A percentile compares a stretch with the other conserved stretches of the same genome.
Conservation (phyloP, 805 yeast genomes). For the Lachancea meyersii region DNA sequence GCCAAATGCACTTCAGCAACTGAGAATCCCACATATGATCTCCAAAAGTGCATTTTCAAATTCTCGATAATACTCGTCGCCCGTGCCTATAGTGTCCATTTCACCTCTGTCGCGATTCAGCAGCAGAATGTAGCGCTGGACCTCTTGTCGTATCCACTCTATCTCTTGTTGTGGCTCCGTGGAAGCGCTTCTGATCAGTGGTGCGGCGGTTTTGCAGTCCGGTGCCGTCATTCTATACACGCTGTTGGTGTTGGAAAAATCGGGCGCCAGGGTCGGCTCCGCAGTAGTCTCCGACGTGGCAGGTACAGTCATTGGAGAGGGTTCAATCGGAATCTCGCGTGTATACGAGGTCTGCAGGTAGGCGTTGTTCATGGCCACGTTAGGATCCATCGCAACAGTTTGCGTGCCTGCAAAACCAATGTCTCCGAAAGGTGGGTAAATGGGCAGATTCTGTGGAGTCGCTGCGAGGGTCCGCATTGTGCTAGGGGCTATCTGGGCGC, state of each 20-base stretch:
- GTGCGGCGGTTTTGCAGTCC: background rate
- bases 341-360: background rate
- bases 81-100: slow-evolving; percentile 10
- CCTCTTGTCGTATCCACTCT: slow-evolving; percentile 8
- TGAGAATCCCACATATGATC: slow-evolving; percentile 12
- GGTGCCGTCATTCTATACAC: slow-evolving; percentile 1
- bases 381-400: background rate
- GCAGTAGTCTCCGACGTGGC: slow-evolving; percentile 13
- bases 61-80: slow-evolving; percentile 15
- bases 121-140: slow-evolving; percentile 8
- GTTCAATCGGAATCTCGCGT: background rate
- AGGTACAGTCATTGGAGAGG: background rate
- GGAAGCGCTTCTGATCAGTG: background rate
- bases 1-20: background rate
- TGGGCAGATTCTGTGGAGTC: slow-evolving; percentile 3
- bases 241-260: background rate
- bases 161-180: slow-evolving; percentile 5
- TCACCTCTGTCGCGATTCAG: slow-evolving; percentile 10
- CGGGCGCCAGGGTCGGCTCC: background rate
- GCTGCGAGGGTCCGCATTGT: slow-evolving; percentile 25
- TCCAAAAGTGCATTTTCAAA: slow-evolving; percentile 14
- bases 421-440: background rate
- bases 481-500: slow-evolving; percentile 32
- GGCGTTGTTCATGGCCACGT: background rate
- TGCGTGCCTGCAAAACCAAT: background rate